These are phyloP conservation scores for Hsuehochloa calcarea DNA, from an alignment of 176 grass and related monocot genomes.

Conservation along the genomic window DNA sequence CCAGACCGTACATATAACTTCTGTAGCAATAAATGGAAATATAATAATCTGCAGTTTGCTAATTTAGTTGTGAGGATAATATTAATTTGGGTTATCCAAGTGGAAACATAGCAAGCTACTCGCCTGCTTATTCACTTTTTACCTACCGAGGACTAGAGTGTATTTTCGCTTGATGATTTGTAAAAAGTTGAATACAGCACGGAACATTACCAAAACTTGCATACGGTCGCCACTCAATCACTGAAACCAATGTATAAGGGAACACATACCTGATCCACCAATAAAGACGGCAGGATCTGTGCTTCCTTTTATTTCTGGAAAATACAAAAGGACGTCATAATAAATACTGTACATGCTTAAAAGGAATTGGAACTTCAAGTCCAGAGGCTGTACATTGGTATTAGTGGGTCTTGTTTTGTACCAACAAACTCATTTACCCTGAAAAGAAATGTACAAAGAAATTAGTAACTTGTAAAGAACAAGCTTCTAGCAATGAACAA, in stretches of 20 bases:
- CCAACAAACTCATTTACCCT: conserved; percentile 88
- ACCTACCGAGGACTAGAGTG: neutral
- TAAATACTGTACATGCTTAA: conserved; percentile 6
- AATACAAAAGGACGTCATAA: conserved; percentile 19
- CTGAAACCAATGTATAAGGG: neutral
- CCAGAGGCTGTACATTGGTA: conserved; percentile 69
- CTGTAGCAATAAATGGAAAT: neutral
- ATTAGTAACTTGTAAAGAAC: conserved; percentile 24
- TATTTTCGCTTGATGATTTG: neutral
- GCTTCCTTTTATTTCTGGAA: conserved; percentile 70
- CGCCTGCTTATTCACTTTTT: neutral
- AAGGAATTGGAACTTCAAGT: conserved; percentile 30
- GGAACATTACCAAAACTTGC: neutral
- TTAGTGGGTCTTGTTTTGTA: conserved; percentile 73
- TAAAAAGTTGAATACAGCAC: neutral
- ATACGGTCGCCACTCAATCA: neutral
- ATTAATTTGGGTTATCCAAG: neutral
- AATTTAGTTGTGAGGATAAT: neutral
- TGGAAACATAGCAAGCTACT: neutral
- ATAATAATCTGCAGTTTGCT: neutral
- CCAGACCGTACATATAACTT: neutral
- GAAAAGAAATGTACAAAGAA: conserved; percentile 14
- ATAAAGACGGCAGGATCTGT: conserved; percentile 52
- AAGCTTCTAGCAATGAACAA: neutral
- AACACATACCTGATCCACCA: conserved; percentile 64